These are phyloP conservation scores for Sporothrix humicola DNA, from an alignment of 2,329 filamentous ascomycete genomes.

Conservation along the genomic window DNA sequence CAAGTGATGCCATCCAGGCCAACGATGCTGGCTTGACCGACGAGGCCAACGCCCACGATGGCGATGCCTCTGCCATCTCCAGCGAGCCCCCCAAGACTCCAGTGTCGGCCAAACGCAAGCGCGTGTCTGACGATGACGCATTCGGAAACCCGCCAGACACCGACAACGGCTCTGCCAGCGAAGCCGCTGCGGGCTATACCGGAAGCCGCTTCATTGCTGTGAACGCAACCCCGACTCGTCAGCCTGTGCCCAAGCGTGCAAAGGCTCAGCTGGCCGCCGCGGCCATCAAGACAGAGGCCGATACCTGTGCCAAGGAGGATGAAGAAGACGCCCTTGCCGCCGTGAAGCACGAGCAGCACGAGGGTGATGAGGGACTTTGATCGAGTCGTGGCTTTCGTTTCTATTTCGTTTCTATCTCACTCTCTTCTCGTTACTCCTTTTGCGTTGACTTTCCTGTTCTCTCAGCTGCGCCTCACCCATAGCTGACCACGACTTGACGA, in stretches of 20 bases:
- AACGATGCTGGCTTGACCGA: no score
- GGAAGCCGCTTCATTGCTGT: constrained; percentile 11
- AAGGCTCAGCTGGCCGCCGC: constrained; percentile 26
- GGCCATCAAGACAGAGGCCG: constrained; percentile 27
- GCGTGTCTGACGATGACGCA: constrained; percentile 31
- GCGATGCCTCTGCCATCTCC: background rate
- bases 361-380: background rate
- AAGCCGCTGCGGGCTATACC: background rate
- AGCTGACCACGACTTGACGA: background rate
- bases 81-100: constrained; percentile 18
- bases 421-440: background rate
- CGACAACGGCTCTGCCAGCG: background rate
- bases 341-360: background rate
- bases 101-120: constrained; percentile 42
- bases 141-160: background rate
- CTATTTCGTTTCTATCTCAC: background rate
- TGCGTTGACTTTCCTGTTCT: background rate
- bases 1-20: background rate
- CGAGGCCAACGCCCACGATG: no score
- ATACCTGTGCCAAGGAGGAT: background rate
- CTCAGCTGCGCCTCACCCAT: background rate
- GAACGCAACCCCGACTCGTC: background rate
- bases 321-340: background rate
- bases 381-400: background rate
- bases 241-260: constrained; percentile 26